Conservation (phyloP, 2,329 filamentous ascomycete genomes). For the Tolypocladium tropicale region DNA sequence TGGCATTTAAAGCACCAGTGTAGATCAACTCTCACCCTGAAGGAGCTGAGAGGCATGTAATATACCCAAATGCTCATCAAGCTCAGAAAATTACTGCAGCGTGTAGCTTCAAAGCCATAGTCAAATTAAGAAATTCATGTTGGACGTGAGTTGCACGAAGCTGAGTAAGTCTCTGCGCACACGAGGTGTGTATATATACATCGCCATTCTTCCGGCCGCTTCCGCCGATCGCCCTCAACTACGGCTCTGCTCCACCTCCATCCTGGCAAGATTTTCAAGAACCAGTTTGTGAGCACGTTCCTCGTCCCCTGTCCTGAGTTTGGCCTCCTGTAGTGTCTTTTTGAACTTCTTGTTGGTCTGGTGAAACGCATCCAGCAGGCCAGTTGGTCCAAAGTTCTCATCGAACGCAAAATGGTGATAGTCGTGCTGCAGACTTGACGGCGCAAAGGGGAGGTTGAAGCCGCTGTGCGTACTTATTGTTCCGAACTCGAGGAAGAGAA, state of each 20-base stretch:
- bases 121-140: too few species aligned
- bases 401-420: slow-evolving; percentile 11
- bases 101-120: too few species aligned
- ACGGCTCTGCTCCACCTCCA: background rate
- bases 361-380: slow-evolving; percentile 6
- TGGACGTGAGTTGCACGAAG: too few species aligned
- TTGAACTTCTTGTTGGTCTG: slow-evolving; percentile 5
- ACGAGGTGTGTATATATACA: too few species aligned
- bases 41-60: too few species aligned
- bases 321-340: slow-evolving; percentile 5
- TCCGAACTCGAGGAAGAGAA: slow-evolving; percentile 8
- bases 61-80: too few species aligned
- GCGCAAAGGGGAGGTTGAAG: slow-evolving; percentile 6
- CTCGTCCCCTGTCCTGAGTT: slow-evolving; percentile 4
- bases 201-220: too few species aligned
- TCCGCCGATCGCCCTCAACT: too few species aligned
- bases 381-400: slow-evolving; percentile 9
- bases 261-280: slow-evolving; percentile 5
- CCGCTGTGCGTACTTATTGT: slow-evolving; percentile 7
- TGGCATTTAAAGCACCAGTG: too few species aligned
- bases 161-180: too few species aligned
- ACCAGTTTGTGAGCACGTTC: slow-evolving; percentile 7
- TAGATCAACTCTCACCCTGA: too few species aligned
- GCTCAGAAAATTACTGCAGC: too few species aligned
- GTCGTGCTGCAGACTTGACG: slow-evolving; percentile 8